A percentile compares a stretch with the other conserved stretches of the same genome.
Conservation (phyloP, 805 yeast species). For the Starmera quercuum region DNA sequence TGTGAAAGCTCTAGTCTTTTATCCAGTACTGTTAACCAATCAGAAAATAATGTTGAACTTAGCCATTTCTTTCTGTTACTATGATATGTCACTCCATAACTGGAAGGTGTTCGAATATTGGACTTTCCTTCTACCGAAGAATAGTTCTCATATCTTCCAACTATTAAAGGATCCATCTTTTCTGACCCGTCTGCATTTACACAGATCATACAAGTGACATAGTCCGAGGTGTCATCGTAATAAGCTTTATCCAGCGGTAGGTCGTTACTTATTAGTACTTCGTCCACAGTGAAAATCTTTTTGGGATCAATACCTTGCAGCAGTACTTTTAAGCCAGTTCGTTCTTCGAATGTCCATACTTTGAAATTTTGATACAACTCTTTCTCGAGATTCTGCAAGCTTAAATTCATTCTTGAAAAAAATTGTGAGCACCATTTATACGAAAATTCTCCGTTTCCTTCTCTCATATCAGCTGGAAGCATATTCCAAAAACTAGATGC, state of each 20-base stretch:
- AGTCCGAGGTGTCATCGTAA: conserved; percentile 31
- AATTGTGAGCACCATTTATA: conserved; percentile 49
- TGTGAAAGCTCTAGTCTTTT: conserved; percentile 42
- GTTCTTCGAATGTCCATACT: conserved; percentile 56
- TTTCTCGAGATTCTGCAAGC: conserved; percentile 36
- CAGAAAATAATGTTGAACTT: conserved; percentile 54
- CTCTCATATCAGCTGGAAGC: conserved; percentile 44
- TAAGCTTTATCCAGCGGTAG: conserved; percentile 54
- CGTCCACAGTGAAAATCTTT: conserved; percentile 54
- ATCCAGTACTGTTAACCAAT: conserved; percentile 53
- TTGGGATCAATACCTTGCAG: conserved; percentile 38
- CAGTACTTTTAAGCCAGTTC: conserved; percentile 37
- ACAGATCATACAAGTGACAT: conserved; percentile 52
- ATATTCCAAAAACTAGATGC: conserved; percentile 59
- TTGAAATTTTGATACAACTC: conserved; percentile 40
- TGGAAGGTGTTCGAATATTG: conserved; percentile 38
- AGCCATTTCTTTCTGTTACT: conserved; percentile 57
- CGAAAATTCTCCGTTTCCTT: conserved; percentile 58
- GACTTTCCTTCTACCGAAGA: conserved; percentile 30
- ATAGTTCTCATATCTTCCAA: conserved; percentile 48
- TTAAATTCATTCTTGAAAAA: conserved; percentile 40
- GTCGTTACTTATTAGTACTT: conserved; percentile 50
- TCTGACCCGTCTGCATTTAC: conserved; percentile 58
- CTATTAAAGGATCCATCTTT: conserved; percentile 50
- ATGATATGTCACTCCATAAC: conserved; percentile 46